Percentiles rank a stretch among this genome's conserved stretches.
Conservation (phyloP, 2,329 filamentous ascomycete genomes). For the Exophiala xenobiotica region DNA sequence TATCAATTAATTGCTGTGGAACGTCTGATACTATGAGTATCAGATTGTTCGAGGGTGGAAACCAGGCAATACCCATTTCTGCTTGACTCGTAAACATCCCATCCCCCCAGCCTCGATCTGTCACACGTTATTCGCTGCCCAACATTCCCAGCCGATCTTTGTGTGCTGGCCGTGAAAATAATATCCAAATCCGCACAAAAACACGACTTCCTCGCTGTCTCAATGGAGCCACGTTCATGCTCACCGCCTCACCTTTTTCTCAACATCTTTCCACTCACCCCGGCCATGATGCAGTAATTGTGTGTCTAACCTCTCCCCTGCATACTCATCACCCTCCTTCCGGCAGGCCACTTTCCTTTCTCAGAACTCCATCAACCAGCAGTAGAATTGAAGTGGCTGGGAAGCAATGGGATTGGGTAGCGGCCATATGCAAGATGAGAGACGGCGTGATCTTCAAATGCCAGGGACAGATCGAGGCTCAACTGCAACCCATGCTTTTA, state of each 20-base stretch:
- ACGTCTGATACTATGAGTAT: too few relatives aligned
- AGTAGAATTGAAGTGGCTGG: slow-evolving; percentile 25
- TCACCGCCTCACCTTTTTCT: slow-evolving; percentile 23
- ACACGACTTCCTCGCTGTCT: slow-evolving; percentile 6
- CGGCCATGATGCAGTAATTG: slow-evolving; percentile 9
- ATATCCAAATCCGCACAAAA: slow-evolving; percentile 20
- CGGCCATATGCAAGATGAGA: slow-evolving; percentile 23
- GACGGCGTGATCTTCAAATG: slow-evolving; percentile 25
- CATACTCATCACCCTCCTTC: slow-evolving; percentile 11
- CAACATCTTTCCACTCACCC: slow-evolving; percentile 22
- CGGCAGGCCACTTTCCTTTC: slow-evolving; percentile 19
- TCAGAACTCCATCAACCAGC: slow-evolving; percentile 19
- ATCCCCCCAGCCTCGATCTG: too few relatives aligned
- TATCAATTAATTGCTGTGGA: too few relatives aligned
- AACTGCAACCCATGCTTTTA: background rate
- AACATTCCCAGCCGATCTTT: background rate
- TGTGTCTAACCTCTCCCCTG: slow-evolving; percentile 21
- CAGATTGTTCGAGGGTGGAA: too few relatives aligned
- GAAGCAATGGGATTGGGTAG: slow-evolving; percentile 21
- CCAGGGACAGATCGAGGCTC: slow-evolving; percentile 9
- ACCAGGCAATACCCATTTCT: too few relatives aligned
- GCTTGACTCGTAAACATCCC: too few relatives aligned
- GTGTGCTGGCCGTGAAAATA: background rate
- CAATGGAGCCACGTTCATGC: slow-evolving; percentile 27
- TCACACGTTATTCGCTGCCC: slow-evolving; percentile 10